Evolutionary conservation across 352 stramenopile genomes (phyloP).

Genomic region (Phytophthora ohioensis): DNA sequence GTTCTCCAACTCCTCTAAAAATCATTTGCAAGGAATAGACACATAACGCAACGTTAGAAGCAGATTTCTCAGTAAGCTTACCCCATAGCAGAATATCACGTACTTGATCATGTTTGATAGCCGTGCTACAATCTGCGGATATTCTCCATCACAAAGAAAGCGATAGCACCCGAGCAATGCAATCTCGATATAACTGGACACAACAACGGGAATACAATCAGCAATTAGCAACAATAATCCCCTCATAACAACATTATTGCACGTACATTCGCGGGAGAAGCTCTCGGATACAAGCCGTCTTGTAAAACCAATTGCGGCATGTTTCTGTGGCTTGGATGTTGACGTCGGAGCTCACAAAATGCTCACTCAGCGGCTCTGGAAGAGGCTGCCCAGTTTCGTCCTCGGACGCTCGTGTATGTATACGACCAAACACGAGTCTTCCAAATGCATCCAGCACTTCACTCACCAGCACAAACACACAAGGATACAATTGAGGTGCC

Average conservation of each 20-base stretch:
- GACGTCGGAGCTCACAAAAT: slow-evolving; percentile 84
- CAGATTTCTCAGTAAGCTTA: not conserved
- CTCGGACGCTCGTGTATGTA: slow-evolving; percentile 69
- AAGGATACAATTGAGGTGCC: slow-evolving; percentile 88
- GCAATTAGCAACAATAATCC: not conserved
- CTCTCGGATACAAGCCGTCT: slow-evolving; percentile 93
- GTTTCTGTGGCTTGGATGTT: slow-evolving; percentile 91
- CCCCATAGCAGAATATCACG: slow-evolving; percentile 26
- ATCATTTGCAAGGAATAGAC: slow-evolving; percentile 1
- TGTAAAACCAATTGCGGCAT: slow-evolving; percentile 96
- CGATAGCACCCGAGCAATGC: slow-evolving; percentile 90
- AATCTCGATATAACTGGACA: slow-evolving; percentile 85
- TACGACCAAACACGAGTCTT: slow-evolving; percentile 86
- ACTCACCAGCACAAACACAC: slow-evolving; percentile 90
- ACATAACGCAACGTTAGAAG: slow-evolving; percentile 27
- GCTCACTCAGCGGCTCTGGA: slow-evolving; percentile 57
- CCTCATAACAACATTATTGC: not conserved
- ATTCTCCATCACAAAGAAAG: slow-evolving; percentile 92
- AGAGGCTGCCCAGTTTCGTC: slow-evolving; percentile 68
- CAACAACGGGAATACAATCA: not conserved
- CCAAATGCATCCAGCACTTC: slow-evolving; percentile 91
- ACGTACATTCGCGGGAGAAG: slow-evolving; percentile 90
- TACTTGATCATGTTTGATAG: slow-evolving; percentile 92
- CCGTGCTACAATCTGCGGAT: slow-evolving; percentile 82
- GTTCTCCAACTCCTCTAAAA: slow-evolving; percentile 85